Base-by-base conservation (phyloP, 306 rosid genomes). In the Dryas alaskensis region DNA sequence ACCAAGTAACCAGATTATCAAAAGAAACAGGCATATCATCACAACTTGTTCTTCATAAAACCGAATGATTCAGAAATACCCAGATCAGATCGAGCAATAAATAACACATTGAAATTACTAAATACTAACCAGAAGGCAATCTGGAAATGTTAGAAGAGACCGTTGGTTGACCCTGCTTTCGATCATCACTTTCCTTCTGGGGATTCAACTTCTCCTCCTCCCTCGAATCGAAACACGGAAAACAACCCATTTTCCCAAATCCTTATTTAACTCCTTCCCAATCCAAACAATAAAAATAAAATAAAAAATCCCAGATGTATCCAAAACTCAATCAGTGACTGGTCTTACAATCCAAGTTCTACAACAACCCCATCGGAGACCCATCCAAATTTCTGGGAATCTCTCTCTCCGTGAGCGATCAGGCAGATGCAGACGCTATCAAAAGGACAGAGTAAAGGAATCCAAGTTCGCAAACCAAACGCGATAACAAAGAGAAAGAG, bases 121-220 rank as follows among this genome's bases (percentile, higher is more conserved):
- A 17, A 40, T 1, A 85, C 95, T 73, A 44, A 92, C 98, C 95
- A 48, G 98, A 92, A 45, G 96, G 92, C 79, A 90, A 74, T 81
- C 86, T 80, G 71, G 92, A 78, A 81, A 92, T 81, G 82, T 74
- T 82, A 43, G 83, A 61, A 17, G 82, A 70, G 66, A 79, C 70
- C 44, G 82, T 55, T 50, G 84, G 84, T 59, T 84, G 86, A 60
- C 47, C 70, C 75, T 79, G 91, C 60, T 79, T 84, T 45, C 76
- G 88, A 78, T 90, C 84, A 63, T 86, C 85, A 57, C 73, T 83
- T 58, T 82, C 79, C 48, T 79, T 86, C 45, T 72, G 82, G 39
- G 92, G 90, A 85, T 92, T 92, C 67, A 92, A 86, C 79, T 84
- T 90, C 81, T 87, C 97, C 69, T 92, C 98, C 82, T 92, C 98